Evolutionary conservation across 192 early-diverging fungal species (phyloP).

Genomic region (Coemansia sp.): DNA sequence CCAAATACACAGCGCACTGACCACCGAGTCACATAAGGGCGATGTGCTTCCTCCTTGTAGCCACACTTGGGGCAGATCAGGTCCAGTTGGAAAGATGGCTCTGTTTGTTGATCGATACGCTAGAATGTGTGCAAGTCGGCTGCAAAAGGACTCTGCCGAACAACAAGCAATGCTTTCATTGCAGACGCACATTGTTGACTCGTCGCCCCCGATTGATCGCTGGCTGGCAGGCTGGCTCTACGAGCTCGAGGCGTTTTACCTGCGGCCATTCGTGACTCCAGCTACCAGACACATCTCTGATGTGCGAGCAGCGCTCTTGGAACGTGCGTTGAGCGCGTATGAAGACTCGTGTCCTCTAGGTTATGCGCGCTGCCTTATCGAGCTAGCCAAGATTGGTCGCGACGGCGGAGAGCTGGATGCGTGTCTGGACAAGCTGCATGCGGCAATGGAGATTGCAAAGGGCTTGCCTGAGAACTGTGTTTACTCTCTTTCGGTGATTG

Average conservation of each 20-base stretch:
- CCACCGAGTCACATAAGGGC: not conserved
- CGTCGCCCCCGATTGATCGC: not conserved
- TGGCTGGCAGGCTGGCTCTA: conserved; percentile 31
- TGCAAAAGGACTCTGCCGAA: conserved; percentile 20
- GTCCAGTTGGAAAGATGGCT: conserved; percentile 11
- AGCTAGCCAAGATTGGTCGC: conserved; percentile 31
- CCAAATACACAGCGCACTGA: not conserved
- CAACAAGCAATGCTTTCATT: not conserved
- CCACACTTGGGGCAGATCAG: not conserved
- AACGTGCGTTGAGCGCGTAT: conserved; percentile 18
- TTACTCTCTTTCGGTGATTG: conserved; percentile 17
- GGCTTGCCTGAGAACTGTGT: not conserved
- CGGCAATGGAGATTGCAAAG: conserved; percentile 28
- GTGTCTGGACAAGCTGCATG: conserved; percentile 12
- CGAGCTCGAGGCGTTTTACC: conserved; percentile 35
- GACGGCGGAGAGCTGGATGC: conserved; percentile 12
- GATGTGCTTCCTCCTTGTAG: conserved; percentile 28
- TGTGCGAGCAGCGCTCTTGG: conserved; percentile 8
- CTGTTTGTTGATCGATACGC: conserved; percentile 43
- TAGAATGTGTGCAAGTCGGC: conserved; percentile 39
- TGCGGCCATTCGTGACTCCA: conserved; percentile 22
- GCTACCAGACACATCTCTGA: not conserved
- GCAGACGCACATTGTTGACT: conserved; percentile 5
- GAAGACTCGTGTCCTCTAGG: conserved; percentile 10
- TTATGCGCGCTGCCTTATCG: conserved; percentile 28